Evolutionary conservation across 2,329 filamentous ascomycete genomes (phyloP).

Genomic region (Curvularia sp.): DNA sequence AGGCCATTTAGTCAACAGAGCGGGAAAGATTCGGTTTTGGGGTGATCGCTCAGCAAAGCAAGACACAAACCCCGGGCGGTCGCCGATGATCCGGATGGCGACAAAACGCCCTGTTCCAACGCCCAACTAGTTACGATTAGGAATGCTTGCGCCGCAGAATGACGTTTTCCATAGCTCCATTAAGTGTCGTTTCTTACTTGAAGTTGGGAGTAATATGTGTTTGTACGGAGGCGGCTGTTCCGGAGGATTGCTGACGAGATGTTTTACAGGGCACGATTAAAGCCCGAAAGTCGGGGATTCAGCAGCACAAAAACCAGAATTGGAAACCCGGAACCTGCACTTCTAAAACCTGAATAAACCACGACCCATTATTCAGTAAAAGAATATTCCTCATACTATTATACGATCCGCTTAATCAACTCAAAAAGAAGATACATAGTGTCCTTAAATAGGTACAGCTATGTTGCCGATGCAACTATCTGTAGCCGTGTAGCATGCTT

Average conservation of each 20-base stretch:
- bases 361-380: too few relatives aligned
- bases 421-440: too few relatives aligned
- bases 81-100: slow-evolving; percentile 10
- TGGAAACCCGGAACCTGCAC: background rate
- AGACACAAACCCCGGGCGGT: slow-evolving; percentile 6
- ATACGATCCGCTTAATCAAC: too few relatives aligned
- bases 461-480: too few relatives aligned
- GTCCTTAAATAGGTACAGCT: too few relatives aligned
- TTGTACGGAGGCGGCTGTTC: background rate
- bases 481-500: background rate
- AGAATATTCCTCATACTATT: too few relatives aligned
- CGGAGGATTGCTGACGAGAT: background rate
- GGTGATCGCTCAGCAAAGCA: slow-evolving; percentile 4
- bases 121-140: background rate
- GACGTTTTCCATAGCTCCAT: background rate
- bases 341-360: background rate
- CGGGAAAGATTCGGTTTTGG: background rate
- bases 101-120: background rate
- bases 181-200: background rate
- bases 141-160: background rate
- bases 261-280: background rate
- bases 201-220: background rate
- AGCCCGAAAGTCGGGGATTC: background rate
- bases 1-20: background rate
- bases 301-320: background rate